Percentiles rank a stretch among this genome's conserved stretches.
Evolutionary conservation across 371 early-diverging fungal genomes (phyloP).

Genomic region (Mucor indicus): DNA sequence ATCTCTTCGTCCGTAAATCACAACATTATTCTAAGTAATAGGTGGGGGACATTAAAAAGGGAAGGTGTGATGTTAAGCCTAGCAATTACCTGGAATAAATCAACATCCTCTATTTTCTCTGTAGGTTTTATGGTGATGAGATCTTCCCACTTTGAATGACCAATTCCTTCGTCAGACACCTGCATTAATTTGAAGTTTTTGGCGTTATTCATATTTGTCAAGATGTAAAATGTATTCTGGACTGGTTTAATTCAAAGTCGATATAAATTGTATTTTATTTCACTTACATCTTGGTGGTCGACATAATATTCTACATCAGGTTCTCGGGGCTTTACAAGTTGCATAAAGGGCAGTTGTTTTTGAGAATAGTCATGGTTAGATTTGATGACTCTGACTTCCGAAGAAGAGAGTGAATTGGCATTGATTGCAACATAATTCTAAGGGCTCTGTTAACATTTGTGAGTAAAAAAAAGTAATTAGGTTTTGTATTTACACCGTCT

Average conservation of each 20-base stretch:
- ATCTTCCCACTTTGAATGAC: conserved; percentile 57
- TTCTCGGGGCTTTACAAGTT: conserved; percentile 56
- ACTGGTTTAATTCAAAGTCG: background rate
- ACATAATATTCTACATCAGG: conserved; percentile 73
- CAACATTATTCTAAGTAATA: conserved; percentile 46
- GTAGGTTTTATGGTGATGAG: conserved; percentile 55
- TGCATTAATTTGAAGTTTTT: conserved; percentile 64
- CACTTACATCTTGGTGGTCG: conserved; percentile 73
- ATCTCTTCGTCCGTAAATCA: conserved; percentile 60
- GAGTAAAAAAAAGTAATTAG: background rate
- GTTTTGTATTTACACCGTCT: conserved; percentile 64
- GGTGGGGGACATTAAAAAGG: too few species aligned
- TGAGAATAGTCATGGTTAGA: conserved; percentile 45
- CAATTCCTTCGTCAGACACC: conserved; percentile 35
- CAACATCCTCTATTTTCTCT: conserved; percentile 82
- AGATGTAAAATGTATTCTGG: conserved; percentile 65
- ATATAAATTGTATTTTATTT: background rate
- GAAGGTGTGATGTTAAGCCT: too few species aligned
- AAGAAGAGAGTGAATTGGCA: conserved; percentile 71
- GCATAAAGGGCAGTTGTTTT: conserved; percentile 26
- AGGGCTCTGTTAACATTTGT: background rate
- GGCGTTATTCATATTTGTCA: conserved; percentile 67
- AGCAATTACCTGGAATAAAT: conserved; percentile 62
- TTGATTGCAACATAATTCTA: conserved; percentile 71
- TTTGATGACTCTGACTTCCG: conserved; percentile 65